Evolutionary conservation across 2,329 filamentous ascomycete genomes (phyloP).

Genomic region (Alternaria ethzedia): DNA sequence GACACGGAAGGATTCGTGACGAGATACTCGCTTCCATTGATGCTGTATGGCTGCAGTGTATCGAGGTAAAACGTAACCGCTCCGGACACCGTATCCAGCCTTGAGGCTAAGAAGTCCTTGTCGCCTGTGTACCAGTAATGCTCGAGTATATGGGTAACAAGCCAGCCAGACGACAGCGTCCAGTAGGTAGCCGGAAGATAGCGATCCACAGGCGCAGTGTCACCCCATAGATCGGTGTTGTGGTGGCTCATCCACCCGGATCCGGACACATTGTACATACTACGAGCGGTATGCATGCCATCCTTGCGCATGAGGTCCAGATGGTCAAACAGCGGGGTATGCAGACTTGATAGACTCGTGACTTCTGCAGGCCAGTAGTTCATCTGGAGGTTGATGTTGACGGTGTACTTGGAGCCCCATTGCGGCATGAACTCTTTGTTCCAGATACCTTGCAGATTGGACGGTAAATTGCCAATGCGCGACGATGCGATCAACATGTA

Average conservation of each 20-base stretch:
- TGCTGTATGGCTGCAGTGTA: neutral
- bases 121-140: conserved; percentile 32
- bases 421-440: conserved; percentile 50
- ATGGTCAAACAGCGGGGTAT: conserved; percentile 52
- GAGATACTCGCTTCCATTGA: conserved; percentile 12
- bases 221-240: conserved; percentile 36
- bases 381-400: conserved; percentile 62
- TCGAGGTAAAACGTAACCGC: conserved; percentile 5
- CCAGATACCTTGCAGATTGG: conserved; percentile 56
- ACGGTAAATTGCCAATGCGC: conserved; percentile 45
- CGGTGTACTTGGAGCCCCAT: conserved; percentile 59
- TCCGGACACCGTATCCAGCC: conserved; percentile 1
- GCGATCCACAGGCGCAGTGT: conserved; percentile 28
- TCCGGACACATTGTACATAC: conserved; percentile 29
- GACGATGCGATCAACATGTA: conserved; percentile 50
- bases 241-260: conserved; percentile 37
- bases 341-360: conserved; percentile 43
- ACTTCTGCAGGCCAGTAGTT: conserved; percentile 56
- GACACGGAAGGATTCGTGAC: conserved; percentile 50
- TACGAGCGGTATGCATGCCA: conserved; percentile 7
- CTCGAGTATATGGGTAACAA: conserved; percentile 31
- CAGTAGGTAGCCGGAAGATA: conserved; percentile 35
- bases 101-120: conserved; percentile 17
- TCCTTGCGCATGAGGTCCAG: conserved; percentile 49
- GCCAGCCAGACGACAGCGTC: conserved; percentile 38